These are phyloP conservation scores for Neltuma alba DNA, from an alignment of 306 rosid genomes.

Conservation along the genomic window DNA sequence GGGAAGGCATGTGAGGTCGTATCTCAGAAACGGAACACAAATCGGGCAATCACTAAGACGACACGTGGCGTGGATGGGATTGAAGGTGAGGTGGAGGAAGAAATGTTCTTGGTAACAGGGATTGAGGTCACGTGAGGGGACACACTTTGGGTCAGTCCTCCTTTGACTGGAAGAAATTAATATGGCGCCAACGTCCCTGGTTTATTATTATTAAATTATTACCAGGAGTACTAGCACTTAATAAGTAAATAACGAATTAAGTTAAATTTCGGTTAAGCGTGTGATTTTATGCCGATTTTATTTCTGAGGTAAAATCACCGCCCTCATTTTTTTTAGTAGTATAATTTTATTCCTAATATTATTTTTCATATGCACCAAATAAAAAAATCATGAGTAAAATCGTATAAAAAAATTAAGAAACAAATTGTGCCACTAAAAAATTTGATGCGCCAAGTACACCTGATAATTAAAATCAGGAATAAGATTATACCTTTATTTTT, in stretches of 20 bases:
- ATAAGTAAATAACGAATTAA: neutral
- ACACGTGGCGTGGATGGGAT: slow-evolving; percentile 41
- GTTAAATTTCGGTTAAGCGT: no score
- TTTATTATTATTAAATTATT: neutral
- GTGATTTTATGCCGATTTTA: no score
- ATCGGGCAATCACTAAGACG: neutral
- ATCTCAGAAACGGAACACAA: slow-evolving; percentile 17
- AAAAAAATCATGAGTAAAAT: no score
- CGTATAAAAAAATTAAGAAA: no score
- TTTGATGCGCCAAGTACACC: no score
- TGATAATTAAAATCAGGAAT: no score
- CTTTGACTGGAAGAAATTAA: slow-evolving; percentile 54
- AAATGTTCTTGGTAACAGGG: neutral
- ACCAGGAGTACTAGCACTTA: neutral
- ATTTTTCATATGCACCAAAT: no score
- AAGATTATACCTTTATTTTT: no score
- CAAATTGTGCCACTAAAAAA: no score
- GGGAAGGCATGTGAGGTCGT: slow-evolving; percentile 13
- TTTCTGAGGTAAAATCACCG: no score
- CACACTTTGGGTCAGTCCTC: slow-evolving; percentile 54
- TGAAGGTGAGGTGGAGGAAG: neutral
- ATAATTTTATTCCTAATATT: no score
- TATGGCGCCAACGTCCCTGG: neutral
- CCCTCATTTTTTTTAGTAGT: no score
- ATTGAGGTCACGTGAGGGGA: slow-evolving; percentile 65